A percentile compares a stretch with the other conserved stretches of the same genome.
phyloP scores from a whole-genome alignment of 768 basidiomycete genomes.

The Dioszegia aurantiaca region DNA sequence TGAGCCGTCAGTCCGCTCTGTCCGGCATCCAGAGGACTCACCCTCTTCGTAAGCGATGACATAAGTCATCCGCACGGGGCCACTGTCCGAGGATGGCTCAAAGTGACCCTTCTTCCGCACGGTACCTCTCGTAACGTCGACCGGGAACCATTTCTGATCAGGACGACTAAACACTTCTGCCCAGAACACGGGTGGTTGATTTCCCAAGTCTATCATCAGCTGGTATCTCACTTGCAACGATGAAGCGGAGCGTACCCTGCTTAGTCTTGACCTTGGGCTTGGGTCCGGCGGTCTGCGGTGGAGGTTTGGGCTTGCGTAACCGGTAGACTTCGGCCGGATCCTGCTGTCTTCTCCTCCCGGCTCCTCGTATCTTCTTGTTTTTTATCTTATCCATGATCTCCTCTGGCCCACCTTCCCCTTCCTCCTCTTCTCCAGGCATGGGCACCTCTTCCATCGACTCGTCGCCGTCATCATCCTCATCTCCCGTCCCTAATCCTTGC shows the following conservation, averaged over 20 bases:
- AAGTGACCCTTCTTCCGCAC: slow-evolving; percentile 78
- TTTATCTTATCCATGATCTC: slow-evolving; percentile 27
- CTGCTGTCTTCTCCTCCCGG: slow-evolving; percentile 28
- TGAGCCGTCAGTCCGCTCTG: slow-evolving; percentile 19
- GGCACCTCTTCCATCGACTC: slow-evolving; percentile 39
- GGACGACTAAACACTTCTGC: slow-evolving; percentile 92
- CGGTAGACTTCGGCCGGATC: slow-evolving; percentile 45
- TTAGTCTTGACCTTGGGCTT: slow-evolving; percentile 29
- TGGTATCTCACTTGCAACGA: too few relatives aligned
- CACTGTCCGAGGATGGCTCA: slow-evolving; percentile 62
- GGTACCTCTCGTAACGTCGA: slow-evolving; percentile 78
- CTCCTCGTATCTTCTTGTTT: slow-evolving; percentile 28
- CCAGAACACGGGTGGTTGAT: slow-evolving; percentile 85
- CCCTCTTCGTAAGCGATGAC: slow-evolving; percentile 88
- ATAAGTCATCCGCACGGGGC: slow-evolving; percentile 84
- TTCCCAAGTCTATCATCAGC: slow-evolving; percentile 30
- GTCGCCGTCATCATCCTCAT: slow-evolving; percentile 43
- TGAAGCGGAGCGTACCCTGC: too few relatives aligned
- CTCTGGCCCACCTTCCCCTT: slow-evolving; percentile 28
- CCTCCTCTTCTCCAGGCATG: slow-evolving; percentile 27
- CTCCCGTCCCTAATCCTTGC: slow-evolving; percentile 34
- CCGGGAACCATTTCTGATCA: slow-evolving; percentile 84
- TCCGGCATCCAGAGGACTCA: slow-evolving; percentile 24
- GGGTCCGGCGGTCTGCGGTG: slow-evolving; percentile 47
- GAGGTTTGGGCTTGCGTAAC: slow-evolving; percentile 57